Conservation (phyloP, 1,284 basidiomycete genomes). For the Cryptococcus hybrid region DNA sequence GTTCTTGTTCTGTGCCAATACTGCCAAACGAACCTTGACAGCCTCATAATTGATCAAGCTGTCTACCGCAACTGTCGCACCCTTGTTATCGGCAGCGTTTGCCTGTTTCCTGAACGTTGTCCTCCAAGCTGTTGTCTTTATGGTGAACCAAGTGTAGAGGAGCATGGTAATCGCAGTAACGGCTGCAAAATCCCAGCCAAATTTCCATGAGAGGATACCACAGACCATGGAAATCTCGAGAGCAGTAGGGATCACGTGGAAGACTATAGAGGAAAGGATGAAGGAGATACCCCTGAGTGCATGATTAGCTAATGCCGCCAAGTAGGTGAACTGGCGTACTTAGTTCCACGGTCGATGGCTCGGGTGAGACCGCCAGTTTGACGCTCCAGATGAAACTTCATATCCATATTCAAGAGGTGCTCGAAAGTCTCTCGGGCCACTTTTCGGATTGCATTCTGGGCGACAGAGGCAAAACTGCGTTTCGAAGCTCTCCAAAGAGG, state of each 20-base stretch:
- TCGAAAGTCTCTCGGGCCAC: constrained; percentile 93
- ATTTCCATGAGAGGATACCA: constrained; percentile 97
- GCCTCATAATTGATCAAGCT: constrained; percentile 98
- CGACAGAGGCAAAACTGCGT: constrained; percentile 97
- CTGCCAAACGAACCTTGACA: constrained; percentile 70
- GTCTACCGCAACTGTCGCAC: constrained; percentile 90
- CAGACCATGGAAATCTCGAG: constrained; percentile 96
- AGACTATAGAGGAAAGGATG: constrained; percentile 87
- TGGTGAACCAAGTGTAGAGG: constrained; percentile 96
- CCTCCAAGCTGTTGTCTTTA: constrained; percentile 94
- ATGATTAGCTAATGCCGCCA: background rate
- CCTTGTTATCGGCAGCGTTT: constrained; percentile 94
- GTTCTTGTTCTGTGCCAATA: no score
- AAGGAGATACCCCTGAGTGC: constrained; percentile 85
- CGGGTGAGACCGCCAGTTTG: constrained; percentile 95
- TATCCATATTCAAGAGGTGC: constrained; percentile 84
- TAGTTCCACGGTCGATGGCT: constrained; percentile 96
- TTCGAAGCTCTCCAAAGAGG: constrained; percentile 86
- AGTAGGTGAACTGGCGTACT: constrained; percentile 56
- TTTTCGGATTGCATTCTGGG: constrained; percentile 88
- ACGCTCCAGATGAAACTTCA: constrained; percentile 87
- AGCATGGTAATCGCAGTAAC: constrained; percentile 83
- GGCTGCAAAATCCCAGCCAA: constrained; percentile 93
- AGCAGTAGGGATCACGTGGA: constrained; percentile 93
- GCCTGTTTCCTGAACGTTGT: constrained; percentile 93